Base-by-base conservation (phyloP, 768 basidiomycete genomes). In the Boletales sp. region DNA sequence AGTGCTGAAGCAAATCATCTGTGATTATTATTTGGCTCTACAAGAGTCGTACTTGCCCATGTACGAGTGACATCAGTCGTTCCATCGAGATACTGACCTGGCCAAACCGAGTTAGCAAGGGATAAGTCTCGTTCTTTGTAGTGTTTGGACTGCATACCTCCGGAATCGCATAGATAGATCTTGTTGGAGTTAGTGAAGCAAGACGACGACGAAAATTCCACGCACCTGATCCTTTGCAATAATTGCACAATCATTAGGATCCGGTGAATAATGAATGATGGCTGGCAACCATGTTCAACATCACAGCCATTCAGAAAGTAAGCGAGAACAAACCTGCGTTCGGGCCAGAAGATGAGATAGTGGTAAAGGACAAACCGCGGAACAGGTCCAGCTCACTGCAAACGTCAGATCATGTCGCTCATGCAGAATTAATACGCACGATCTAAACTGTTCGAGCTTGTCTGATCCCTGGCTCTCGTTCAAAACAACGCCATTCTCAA, bases 31-130 rank as follows among this genome's bases (percentile, higher is more conserved):
- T 13, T 46, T 21, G 32, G n/a, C 46, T 30, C 44, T 13, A 44
- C 6, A 46, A 45, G 31, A n/a, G 14, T 0, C 18, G 21, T 33
- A 45, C 79, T 58, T 61, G 87, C 89, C 84, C 83, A 86, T 53
- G 92, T 96, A 38, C 94, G 76, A 1, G 94, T 95, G 14, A 89
- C 88, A 63, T 99, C 95, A 2, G 96, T 99, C 0, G 95, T 98
- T 10, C 95, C 95, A 57, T 98, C 95, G 32, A 81, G 66, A 70
- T 85, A 95, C 69, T 96, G 94, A 2, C 79, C 86, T 87, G 53
- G 15, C 1, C 44, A 44, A 25, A 5, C 7, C 25, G 25, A 28
- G 25, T 19, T 17, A 13, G 32, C 1, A 1, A 41, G 35, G n/a
- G 40, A 37, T 55, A 11, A 40, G 38, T 8, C 2, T 4, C n/a